Evolutionary conservation across 2,329 filamentous ascomycete genomes (phyloP), one percentile per base, ranked within the genome.

Genomic region (Aureobasidium sp.): DNA sequence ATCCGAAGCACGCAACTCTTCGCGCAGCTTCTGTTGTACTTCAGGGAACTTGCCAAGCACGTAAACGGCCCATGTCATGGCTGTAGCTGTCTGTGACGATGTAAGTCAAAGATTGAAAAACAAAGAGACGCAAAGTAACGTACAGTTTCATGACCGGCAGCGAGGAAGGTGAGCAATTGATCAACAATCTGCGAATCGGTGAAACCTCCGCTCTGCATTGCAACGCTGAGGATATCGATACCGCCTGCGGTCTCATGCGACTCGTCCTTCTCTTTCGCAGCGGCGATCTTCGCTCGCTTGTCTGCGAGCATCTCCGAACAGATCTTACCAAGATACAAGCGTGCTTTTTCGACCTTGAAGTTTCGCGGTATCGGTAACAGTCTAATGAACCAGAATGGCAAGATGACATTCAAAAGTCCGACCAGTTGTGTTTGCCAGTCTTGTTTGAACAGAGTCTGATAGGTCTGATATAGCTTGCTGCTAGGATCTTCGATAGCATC

Each of bases 51-150:
- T 79, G 67, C 83, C 83, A n/a, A 94, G 81, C 47, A 87, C 76
- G 70, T 91, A 89, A 8, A 86, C 74, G 3, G 86, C 83, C 88
- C 89, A 93, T n/a, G 86, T 88, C 70, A 94, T 79, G n/a, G 89
- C 81, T 1, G 86, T 82, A 1, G 90, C 85, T 0, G 89, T 92
- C 42, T 57, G 53, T 27, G 11, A 21, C 27, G 25, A 13, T 2
- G n/a, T 13, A 13, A 44, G 41, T 27, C 16, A 25, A n/a, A 0
- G 3, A 16, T 39, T 10, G 10, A 16, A 34, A 1, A 8, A 1
- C 8, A n/a, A 0, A 5, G 9, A 4, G 25, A 3, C 2, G 10
- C 1, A n/a, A 4, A 13, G 5, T 13, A 7, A 34, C 1, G 5
- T 39, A 57, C 53, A 16, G 90, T 93, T 74, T 93, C 89, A 72